A percentile compares a stretch with the other conserved stretches of the same genome.
phyloP scores from a whole-genome alignment of 441 rosid species.

The Viola pubescens region DNA sequence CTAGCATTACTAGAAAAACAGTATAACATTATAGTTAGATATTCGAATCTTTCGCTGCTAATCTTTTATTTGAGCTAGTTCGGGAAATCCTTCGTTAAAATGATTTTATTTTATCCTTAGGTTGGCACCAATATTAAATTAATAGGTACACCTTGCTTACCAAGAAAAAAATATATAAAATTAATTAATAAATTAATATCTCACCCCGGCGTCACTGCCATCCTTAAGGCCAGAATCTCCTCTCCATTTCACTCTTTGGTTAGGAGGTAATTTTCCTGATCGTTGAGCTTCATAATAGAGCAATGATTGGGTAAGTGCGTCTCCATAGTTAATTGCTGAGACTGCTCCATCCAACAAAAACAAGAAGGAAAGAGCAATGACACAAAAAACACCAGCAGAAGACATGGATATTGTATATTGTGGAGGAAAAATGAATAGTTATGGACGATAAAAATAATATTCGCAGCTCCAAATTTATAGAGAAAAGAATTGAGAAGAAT shows the following conservation, averaged over 20 bases:
- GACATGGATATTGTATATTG: neutral
- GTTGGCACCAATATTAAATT: neutral
- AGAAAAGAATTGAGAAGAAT: too few relatives aligned
- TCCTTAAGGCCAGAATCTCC: constrained; percentile 49
- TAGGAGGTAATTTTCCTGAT: constrained; percentile 47
- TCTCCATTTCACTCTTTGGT: constrained; percentile 52
- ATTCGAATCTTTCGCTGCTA: too few relatives aligned
- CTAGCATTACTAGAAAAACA: too few relatives aligned
- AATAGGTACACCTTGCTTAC: neutral
- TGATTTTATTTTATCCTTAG: neutral
- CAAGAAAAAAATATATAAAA: neutral
- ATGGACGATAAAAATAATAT: too few relatives aligned
- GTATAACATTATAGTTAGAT: too few relatives aligned
- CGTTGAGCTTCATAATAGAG: constrained; percentile 74
- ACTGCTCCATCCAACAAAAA: neutral
- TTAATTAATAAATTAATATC: neutral
- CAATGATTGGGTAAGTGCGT: constrained; percentile 57
- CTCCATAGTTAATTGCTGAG: constrained; percentile 28
- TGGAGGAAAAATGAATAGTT: neutral
- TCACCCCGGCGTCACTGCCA: constrained; percentile 33
- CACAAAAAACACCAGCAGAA: neutral
- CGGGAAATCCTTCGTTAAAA: too few relatives aligned
- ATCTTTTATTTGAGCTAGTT: too few relatives aligned
- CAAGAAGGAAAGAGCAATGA: neutral
- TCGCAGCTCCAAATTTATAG: too few relatives aligned